Base-by-base conservation (phyloP, 768 basidiomycete species). In the Mycena vitilis region DNA sequence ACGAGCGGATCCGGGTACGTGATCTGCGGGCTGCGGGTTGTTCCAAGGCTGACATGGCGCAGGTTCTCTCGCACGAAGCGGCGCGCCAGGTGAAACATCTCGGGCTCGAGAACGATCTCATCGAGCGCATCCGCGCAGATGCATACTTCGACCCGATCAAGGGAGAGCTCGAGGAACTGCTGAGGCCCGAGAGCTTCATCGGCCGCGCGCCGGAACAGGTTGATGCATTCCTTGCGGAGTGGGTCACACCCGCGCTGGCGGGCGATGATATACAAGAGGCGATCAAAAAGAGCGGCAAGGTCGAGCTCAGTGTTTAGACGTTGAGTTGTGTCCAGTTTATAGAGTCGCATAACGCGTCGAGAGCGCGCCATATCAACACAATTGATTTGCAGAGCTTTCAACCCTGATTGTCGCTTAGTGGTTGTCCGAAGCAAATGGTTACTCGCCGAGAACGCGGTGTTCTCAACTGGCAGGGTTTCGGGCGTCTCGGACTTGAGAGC, bases 171-270 rank as follows among this genome's bases (percentile, higher is more conserved):
- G 94, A 95, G 48, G 79, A 74, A 44, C 79, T 99, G 71, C 83
- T 99, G 68, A 91, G 98, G 55, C 95, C 97, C 36, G 80, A 80
- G 70, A 96, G 90, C 60, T 99, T 99, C 78, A 88, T 98, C 55
- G 97, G 98, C 2, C 86, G 96, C n/a, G 97, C 98, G 16, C 95
- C 96, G 1, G 89, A 99, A 77, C 97, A 99, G 83, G 96, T 98
- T 12, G 94, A 95, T 78, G 84, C 78, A 64, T 99, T 99, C 79
- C 76, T 99, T 64, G 85, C 80, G 74, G 93, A 95, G 2, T 96
- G 93, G 92, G 95, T 99, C 23, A 80, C 79, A 59, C 95, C 96
- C 20, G 95, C 91, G 12, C 79, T 98, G 70, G 83, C 77, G n/a
- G 85, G 85, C 37, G 69, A 77, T 36, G 90, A 91, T 73, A 73